These are phyloP conservation scores for Nitzschia inconspicua DNA, from an alignment of 108 stramenopile genomes.

Conservation along the genomic window DNA sequence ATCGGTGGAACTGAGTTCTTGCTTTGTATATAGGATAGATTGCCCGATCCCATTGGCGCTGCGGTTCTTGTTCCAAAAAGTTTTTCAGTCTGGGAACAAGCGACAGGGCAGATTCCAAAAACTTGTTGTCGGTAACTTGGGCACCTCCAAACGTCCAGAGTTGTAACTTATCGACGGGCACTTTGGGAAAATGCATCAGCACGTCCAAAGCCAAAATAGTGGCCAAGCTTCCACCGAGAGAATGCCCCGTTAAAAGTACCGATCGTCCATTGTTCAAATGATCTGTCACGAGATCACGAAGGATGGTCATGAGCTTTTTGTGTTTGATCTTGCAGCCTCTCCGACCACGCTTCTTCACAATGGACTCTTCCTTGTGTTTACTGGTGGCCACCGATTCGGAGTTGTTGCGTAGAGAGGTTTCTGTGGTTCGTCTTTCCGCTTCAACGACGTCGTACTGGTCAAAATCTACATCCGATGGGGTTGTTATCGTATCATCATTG, in stretches of 20 bases:
- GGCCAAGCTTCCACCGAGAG: constrained; percentile 37
- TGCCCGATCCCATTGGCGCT: constrained; percentile 3
- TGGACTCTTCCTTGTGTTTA: too few relatives aligned
- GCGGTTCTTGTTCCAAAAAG: constrained; percentile 29
- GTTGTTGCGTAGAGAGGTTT: too few relatives aligned
- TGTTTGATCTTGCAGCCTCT: constrained; percentile 24
- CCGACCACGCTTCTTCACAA: neutral
- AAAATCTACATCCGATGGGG: too few relatives aligned
- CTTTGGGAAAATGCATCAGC: constrained; percentile 23
- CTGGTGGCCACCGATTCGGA: too few relatives aligned
- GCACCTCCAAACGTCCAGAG: constrained; percentile 58
- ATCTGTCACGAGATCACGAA: constrained; percentile 22
- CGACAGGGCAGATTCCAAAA: constrained; percentile 28
- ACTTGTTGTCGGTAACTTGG: constrained; percentile 39
- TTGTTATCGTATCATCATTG: too few relatives aligned
- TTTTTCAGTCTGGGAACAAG: constrained; percentile 15
- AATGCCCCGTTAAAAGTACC: constrained; percentile 49
- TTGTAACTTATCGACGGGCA: constrained; percentile 3
- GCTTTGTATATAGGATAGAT: neutral
- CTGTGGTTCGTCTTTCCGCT: too few relatives aligned
- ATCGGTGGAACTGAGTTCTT: neutral
- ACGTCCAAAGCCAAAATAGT: constrained; percentile 42
- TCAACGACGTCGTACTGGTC: too few relatives aligned
- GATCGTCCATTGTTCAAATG: constrained; percentile 25
- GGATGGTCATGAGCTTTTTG: constrained; percentile 23